Conservation (phyloP, 1,284 basidiomycete species). For the Tilletia indica region DNA sequence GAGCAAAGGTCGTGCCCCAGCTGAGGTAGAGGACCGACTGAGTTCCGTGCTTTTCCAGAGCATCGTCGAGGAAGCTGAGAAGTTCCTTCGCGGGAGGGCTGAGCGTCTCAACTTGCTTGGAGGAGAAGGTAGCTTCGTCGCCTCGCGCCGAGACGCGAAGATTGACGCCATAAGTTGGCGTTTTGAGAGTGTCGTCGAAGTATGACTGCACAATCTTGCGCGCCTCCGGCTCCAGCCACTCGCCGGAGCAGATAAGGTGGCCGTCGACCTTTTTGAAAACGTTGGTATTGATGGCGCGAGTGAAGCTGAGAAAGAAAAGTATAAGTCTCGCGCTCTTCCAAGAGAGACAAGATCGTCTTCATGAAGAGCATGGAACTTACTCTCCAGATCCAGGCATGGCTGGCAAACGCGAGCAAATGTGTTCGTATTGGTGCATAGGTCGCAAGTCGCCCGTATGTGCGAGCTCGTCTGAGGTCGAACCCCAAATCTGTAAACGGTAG, state of each 20-base stretch:
- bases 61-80: slow-evolving; percentile 8
- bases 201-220: not conserved
- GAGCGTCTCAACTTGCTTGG: too few relatives aligned
- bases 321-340: too few relatives aligned
- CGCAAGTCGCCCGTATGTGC: too few relatives aligned
- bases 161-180: not conserved
- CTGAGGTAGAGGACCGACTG: not conserved
- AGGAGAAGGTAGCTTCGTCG: too few relatives aligned
- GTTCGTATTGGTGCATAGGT: not conserved
- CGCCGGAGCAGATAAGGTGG: not conserved
- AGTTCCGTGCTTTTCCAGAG: not conserved
- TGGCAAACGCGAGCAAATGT: not conserved
- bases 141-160: not conserved
- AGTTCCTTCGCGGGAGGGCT: too few relatives aligned
- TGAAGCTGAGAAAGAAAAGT: not conserved
- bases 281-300: not conserved
- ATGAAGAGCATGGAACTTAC: not conserved
- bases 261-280: slow-evolving; percentile 1
- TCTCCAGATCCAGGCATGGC: not conserved
- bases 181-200: not conserved
- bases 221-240: slow-evolving; percentile 3
- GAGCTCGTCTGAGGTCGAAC: too few relatives aligned
- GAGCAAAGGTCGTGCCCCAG: not conserved
- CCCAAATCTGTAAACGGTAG: too few relatives aligned
- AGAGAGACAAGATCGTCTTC: too few relatives aligned